phyloP scores from a whole-genome alignment of 306 rosid genomes.

The Inga leiocalycina region DNA sequence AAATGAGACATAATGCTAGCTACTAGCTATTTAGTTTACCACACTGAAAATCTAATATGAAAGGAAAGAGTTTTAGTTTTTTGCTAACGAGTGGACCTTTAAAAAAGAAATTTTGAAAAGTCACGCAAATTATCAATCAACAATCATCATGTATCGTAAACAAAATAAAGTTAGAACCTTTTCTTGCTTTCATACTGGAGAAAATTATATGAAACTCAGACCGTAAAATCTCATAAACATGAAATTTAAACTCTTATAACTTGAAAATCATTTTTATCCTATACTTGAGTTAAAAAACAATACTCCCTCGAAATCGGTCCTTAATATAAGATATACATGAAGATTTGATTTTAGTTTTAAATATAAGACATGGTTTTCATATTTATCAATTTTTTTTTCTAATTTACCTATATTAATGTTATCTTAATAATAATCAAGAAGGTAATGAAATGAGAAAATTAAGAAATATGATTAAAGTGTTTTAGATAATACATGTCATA shows the following conservation, averaged over 20 bases:
- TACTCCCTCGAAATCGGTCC: too few species aligned
- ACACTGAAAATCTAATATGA: slow-evolving; percentile 6
- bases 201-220: not conserved
- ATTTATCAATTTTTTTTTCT: too few species aligned
- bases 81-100: not conserved
- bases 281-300: not conserved
- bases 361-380: too few species aligned
- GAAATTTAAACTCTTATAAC: not conserved
- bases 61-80: not conserved
- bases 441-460: fast-evolving
- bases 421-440: too few species aligned
- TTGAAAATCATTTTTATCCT: not conserved
- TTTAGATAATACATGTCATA: too few species aligned
- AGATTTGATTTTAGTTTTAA: too few species aligned
- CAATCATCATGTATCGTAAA: not conserved
- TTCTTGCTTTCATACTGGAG: not conserved
- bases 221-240: not conserved
- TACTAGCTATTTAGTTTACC: not conserved
- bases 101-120: not conserved
- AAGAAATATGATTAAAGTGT: too few species aligned
- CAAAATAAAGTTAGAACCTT: not conserved
- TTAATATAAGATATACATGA: too few species aligned
- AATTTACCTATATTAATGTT: too few species aligned
- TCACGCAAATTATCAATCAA: not conserved
- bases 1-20: not conserved